These are phyloP conservation scores for Bromus sterilis DNA, from an alignment of 176 grass and related monocot genomes.

Conservation along the genomic window DNA sequence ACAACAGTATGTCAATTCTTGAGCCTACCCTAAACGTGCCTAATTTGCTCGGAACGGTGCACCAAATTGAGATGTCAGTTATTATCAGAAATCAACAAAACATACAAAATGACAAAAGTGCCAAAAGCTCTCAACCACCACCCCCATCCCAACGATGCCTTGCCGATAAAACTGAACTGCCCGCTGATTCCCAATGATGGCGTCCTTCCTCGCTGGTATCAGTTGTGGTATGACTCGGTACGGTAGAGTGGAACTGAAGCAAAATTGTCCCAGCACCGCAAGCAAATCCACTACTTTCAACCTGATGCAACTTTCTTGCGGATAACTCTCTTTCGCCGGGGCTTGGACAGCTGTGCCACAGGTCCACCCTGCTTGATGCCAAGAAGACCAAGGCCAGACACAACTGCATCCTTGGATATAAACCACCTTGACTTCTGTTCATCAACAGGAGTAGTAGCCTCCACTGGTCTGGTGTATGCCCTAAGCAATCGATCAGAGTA, in stretches of 20 bases:
- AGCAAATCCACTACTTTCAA: conserved; percentile 39
- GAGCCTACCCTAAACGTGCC: background rate
- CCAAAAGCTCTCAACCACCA: conserved; percentile 10
- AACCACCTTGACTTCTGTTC: conserved; percentile 83
- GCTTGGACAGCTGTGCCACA: conserved; percentile 41
- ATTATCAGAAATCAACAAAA: conserved; percentile 5
- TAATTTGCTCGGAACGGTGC: conserved; percentile 18
- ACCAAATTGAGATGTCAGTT: conserved; percentile 8
- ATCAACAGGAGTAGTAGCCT: conserved; percentile 30
- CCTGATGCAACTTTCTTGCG: conserved; percentile 63
- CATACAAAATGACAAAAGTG: conserved; percentile 18
- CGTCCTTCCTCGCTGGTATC: background rate
- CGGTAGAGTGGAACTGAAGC: conserved; percentile 32
- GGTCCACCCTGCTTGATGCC: conserved; percentile 78
- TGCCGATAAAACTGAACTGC: background rate
- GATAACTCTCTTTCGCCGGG: conserved; percentile 82
- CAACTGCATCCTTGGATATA: conserved; percentile 90
- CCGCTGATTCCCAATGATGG: background rate
- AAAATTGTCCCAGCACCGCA: conserved; percentile 55
- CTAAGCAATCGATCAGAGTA: conserved; percentile 67
- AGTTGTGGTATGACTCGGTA: background rate
- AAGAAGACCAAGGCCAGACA: conserved; percentile 83
- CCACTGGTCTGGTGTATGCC: conserved; percentile 60
- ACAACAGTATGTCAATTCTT: background rate
- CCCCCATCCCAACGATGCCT: too few species aligned